Conservation (phyloP, 768 basidiomycete species). For the Candolleomyces eurysporus region DNA sequence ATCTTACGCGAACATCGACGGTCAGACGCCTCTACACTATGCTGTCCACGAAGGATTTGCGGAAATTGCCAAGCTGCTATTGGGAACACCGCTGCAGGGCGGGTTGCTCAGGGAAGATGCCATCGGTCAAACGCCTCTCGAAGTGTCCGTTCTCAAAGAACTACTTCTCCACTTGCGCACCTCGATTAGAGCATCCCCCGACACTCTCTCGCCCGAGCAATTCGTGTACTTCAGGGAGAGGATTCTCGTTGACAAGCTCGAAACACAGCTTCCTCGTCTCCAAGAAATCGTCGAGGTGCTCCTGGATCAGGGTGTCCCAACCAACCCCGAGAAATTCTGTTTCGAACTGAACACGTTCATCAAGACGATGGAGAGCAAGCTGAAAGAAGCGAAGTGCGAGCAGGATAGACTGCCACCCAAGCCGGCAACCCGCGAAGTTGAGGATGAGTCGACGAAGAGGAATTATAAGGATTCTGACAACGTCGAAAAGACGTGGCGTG, state of each 20-base stretch:
- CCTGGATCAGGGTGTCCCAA: conserved; percentile 1
- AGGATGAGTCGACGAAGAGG: not conserved
- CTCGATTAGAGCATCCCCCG: not conserved
- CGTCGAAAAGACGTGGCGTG: not conserved
- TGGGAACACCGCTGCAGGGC: conserved; percentile 35
- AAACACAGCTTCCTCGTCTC: conserved; percentile 11
- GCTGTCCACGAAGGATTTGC: conserved; percentile 36
- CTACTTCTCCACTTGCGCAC: conserved; percentile 17
- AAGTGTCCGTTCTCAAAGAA: conserved; percentile 31
- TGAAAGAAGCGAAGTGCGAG: conserved; percentile 6
- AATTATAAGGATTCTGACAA: not conserved
- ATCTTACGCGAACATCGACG: conserved; percentile 43
- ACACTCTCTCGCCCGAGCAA: not conserved
- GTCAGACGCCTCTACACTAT: conserved; percentile 51
- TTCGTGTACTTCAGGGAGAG: not conserved
- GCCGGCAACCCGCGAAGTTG: not conserved
- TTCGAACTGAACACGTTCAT: conserved; percentile 4
- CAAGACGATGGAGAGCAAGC: conserved; percentile 10
- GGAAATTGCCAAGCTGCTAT: conserved; percentile 36
- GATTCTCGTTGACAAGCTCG: conserved; percentile 5
- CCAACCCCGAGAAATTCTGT: not conserved
- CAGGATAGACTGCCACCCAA: not conserved
- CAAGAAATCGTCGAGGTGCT: conserved; percentile 6
- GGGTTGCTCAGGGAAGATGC: conserved; percentile 49
- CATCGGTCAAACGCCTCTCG: conserved; percentile 43